A percentile compares a stretch with the other conserved stretches of the same genome.
Evolutionary conservation across 2,329 filamentous ascomycete species (phyloP).

Genomic region (Xylaria sp.): DNA sequence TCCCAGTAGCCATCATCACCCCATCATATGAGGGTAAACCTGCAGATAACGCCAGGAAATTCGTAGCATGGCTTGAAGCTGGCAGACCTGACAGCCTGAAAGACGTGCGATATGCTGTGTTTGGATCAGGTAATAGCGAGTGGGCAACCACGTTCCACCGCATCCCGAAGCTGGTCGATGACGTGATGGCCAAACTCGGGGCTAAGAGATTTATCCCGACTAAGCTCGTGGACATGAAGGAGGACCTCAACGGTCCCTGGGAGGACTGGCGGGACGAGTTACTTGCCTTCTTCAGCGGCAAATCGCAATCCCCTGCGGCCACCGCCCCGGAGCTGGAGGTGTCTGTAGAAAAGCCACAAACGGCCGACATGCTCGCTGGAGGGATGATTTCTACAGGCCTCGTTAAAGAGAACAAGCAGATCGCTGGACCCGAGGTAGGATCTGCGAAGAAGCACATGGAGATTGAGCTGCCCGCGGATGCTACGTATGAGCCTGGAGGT

Average conservation of each 20-base stretch:
- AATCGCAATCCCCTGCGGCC: not conserved
- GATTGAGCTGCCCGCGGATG: conserved; percentile 30
- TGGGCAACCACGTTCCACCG: conserved; percentile 73
- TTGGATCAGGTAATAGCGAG: conserved; percentile 63
- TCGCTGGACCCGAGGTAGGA: conserved; percentile 30
- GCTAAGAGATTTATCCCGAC: conserved; percentile 48
- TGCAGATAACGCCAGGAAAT: conserved; percentile 66
- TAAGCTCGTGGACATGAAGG: conserved; percentile 31
- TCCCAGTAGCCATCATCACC: conserved; percentile 64
- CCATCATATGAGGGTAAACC: conserved; percentile 68
- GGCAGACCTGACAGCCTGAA: conserved; percentile 54
- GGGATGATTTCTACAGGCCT: conserved; percentile 23
- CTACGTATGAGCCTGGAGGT: conserved; percentile 35
- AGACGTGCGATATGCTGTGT: conserved; percentile 64
- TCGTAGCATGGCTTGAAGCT: conserved; percentile 64
- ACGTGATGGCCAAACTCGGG: conserved; percentile 61
- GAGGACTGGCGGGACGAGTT: conserved; percentile 34
- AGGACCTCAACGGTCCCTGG: conserved; percentile 31
- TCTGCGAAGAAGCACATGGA: conserved; percentile 34
- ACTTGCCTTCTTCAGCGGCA: conserved; percentile 13
- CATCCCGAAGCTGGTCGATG: conserved; percentile 72
- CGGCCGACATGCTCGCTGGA: conserved; percentile 27
- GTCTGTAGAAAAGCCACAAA: conserved; percentile 25
- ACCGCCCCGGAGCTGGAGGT: conserved; percentile 25
- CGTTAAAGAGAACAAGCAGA: conserved; percentile 28